Evolutionary conservation across 176 grass and related monocot species (phyloP).

Genomic region (Carex kokanica): DNA sequence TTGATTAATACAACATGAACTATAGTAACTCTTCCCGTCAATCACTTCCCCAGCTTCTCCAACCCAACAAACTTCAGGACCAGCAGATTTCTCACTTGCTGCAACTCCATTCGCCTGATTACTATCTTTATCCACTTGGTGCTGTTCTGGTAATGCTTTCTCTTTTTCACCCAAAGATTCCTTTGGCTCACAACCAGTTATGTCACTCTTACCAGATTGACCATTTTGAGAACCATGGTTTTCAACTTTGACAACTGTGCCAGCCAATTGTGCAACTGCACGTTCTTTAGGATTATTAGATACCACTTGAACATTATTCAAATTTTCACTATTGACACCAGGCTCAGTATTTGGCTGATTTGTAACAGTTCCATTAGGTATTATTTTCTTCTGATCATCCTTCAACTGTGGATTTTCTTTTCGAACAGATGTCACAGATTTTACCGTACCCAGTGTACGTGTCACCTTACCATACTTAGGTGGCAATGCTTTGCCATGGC

Average conservation of each 20-base stretch:
- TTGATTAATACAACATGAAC: slow-evolving; percentile 25
- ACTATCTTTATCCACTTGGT: neutral
- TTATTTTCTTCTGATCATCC: slow-evolving; percentile 44
- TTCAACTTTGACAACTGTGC: neutral
- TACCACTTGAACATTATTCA: slow-evolving; percentile 33
- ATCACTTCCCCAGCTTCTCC: slow-evolving; percentile 28
- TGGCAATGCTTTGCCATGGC: slow-evolving; percentile 81
- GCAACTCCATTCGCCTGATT: neutral
- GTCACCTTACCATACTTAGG: slow-evolving; percentile 99
- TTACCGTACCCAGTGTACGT: slow-evolving; percentile 52
- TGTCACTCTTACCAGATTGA: neutral
- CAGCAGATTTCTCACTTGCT: neutral
- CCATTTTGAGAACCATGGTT: slow-evolving; percentile 5
- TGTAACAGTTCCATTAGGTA: slow-evolving; percentile 51
- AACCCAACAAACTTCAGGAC: slow-evolving; percentile 27
- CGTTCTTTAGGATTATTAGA: slow-evolving; percentile 21
- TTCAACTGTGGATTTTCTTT: slow-evolving; percentile 41
- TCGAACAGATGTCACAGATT: slow-evolving; percentile 41
- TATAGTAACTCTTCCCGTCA: slow-evolving; percentile 26
- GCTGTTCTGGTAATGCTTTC: neutral
- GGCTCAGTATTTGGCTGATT: slow-evolving; percentile 30
- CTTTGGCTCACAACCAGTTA: neutral
- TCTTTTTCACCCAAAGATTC: slow-evolving; percentile 6
- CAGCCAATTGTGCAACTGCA: slow-evolving; percentile 31
- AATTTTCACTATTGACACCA: slow-evolving; percentile 24